These are phyloP conservation scores for Warburgia ugandensis DNA, from an alignment of 164 flowering plant species.

Conservation along the genomic window DNA sequence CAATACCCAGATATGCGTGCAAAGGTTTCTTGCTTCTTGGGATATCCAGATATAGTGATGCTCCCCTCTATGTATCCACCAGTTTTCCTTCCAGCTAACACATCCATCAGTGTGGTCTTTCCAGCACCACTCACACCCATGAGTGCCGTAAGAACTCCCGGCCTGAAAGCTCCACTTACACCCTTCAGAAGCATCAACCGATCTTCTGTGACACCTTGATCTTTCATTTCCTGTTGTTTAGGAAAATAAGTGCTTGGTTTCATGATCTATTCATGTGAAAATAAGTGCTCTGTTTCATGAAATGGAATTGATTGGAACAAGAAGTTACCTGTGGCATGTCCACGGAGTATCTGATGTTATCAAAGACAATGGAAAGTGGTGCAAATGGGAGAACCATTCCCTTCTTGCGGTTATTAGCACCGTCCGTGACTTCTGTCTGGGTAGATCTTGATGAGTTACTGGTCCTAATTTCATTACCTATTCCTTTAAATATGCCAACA, in stretches of 20 bases:
- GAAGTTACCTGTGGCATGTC: slow-evolving; percentile 43
- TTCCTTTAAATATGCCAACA: not conserved
- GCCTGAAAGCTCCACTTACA: slow-evolving; percentile 47
- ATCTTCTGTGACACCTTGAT: slow-evolving; percentile 27
- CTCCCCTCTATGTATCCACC: slow-evolving; percentile 42
- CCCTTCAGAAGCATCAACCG: slow-evolving; percentile 35
- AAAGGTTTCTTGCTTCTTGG: slow-evolving; percentile 47
- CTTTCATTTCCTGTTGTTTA: slow-evolving; percentile 52
- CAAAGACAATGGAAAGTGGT: slow-evolving; percentile 35
- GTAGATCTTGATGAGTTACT: slow-evolving; percentile 2
- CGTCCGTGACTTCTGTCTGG: slow-evolving; percentile 5
- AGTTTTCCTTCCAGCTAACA: slow-evolving; percentile 47
- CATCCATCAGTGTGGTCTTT: slow-evolving; percentile 56
- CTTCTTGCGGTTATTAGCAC: slow-evolving; percentile 9
- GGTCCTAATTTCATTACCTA: not conserved
- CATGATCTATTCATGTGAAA: not conserved
- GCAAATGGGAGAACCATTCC: slow-evolving; percentile 53
- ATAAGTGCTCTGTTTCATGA: not conserved
- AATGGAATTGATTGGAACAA: not conserved
- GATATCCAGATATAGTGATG: slow-evolving; percentile 41
- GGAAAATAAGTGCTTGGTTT: not conserved
- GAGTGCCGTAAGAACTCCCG: slow-evolving; percentile 49
- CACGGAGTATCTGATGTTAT: slow-evolving; percentile 34
- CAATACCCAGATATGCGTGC: slow-evolving; percentile 50
- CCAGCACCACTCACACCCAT: slow-evolving; percentile 68